Evolutionary conservation across 805 yeast genomes (phyloP), one percentile per base, ranked within the genome.

Genomic region (Zygoascus tannicola): DNA sequence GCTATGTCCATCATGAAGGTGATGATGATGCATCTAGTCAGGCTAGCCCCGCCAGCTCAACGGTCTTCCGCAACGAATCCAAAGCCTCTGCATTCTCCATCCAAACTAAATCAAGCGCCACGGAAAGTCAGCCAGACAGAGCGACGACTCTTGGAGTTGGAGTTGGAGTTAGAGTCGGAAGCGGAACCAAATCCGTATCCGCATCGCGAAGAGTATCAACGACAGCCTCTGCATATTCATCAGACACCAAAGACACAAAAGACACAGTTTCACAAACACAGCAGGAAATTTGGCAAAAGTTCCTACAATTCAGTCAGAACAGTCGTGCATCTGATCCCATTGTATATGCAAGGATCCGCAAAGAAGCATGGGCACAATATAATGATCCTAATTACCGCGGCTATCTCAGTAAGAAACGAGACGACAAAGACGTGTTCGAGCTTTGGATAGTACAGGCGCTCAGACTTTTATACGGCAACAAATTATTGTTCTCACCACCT

Each of bases 371-470:
- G 56, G 34, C 52, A 19, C 64, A 58, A 44, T 56, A 55, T 43
- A 26, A 26, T 12, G 30, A 26, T 12, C 30, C 7, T 26, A 7
- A 26, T 26, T 26, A 26, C 30, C 30, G 30, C 30, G 12, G 12
- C 30, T 12, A 26, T 8, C 7, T 12, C 7, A 26, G 12, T 12
- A 26, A 26, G 30, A 7, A 12, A 7, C 7, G 12, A 7, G 12
- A 26, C 12, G 38, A 40, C 32, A 38, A 39, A 32, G 28, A 40
- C 32, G 58, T 51, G 14, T 48, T 57, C 18, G 63, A 59, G 30
- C 48, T 59, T n/a, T 59, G 63, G 63, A 48, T 54, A 5, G 57
- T 59, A 48, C 59, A 57, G 58, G 58, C 58, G 5, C 36, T 58
- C 23, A 40, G 61, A 19, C 57, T 50, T 43, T 33, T 59, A 30